Evolutionary conservation across 305 asterid species (phyloP).

Genomic region (Fraxinus greggii): DNA sequence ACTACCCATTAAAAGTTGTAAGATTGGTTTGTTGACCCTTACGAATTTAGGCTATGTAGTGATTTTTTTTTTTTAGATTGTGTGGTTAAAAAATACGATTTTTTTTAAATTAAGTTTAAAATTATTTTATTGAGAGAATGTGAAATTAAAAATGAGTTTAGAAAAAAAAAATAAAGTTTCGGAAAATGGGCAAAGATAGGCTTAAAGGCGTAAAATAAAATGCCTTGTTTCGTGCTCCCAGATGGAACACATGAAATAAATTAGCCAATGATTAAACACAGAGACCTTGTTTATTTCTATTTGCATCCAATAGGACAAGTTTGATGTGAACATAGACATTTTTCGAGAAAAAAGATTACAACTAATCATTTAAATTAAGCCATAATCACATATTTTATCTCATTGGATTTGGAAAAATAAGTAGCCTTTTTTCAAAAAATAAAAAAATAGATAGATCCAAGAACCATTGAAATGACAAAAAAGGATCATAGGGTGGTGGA

Average conservation of each 20-base stretch:
- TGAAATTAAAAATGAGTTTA: too few species aligned
- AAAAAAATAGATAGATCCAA: neutral
- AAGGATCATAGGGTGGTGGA: constrained; percentile 26
- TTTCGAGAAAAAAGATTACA: constrained; percentile 9
- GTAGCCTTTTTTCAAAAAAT: neutral
- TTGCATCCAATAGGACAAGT: constrained; percentile 32
- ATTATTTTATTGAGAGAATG: too few species aligned
- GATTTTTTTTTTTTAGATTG: too few species aligned
- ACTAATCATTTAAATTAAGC: constrained; percentile 17
- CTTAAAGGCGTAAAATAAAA: neutral
- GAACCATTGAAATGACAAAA: neutral
- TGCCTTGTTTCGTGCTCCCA: neutral
- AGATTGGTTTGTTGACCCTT: neutral
- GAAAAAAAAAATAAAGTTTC: too few species aligned
- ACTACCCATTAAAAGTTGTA: neutral
- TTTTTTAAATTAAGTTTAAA: too few species aligned
- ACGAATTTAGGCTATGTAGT: too few species aligned
- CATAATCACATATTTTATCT: constrained; percentile 9
- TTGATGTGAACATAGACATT: constrained; percentile 17
- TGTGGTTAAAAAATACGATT: too few species aligned
- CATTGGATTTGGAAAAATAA: constrained; percentile 13
- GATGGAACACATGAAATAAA: constrained; percentile 5
- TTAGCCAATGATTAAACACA: constrained; percentile 31
- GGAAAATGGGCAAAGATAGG: neutral
- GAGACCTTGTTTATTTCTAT: constrained; percentile 22